Base-by-base conservation (phyloP, 345 rosid genomes). In the Alliaria petiolata region DNA sequence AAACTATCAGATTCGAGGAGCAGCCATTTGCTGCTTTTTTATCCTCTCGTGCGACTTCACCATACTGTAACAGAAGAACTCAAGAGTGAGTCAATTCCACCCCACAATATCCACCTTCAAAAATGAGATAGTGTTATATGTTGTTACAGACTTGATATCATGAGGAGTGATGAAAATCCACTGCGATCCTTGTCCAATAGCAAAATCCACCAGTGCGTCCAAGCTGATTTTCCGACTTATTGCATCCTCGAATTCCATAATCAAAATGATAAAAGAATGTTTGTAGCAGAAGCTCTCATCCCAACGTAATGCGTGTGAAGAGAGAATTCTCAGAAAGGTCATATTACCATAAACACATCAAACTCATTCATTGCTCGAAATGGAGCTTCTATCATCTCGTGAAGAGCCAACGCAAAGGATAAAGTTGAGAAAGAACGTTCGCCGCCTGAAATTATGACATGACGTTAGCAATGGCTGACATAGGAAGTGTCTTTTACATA, bases 81-180 rank as follows among this genome's bases (percentile, higher is more conserved):
- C 28, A n/a, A 34, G 25, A 13, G n/a, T n/a, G n/a, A n/a, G n/a
- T n/a, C n/a, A n/a, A n/a, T n/a, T n/a, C n/a, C n/a, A n/a, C n/a
- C n/a, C n/a, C n/a, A n/a, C n/a, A n/a, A n/a, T n/a, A n/a, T n/a
- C n/a, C n/a, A n/a, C n/a, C n/a, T n/a, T n/a, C n/a, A n/a, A n/a
- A n/a, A n/a, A n/a, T n/a, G 30, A 67, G 59, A 51, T 51, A 9
- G 54, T 55, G 45, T 58, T 44, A 64, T 26, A 30, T 16, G 15
- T 54, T 45, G n/a, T n/a, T n/a, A n/a, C n/a, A n/a, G n/a, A 95
- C 99, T 95, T 84, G 82, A 95, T 86, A 78, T 95, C 99, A 80
- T 91, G 99, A 70, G 99, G 99, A 42, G 99, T 95, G 65, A 95
- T 95, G 76, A 95, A 89, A 71, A 95, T 88, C 99, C 99, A 95